Evolutionary conservation across 352 stramenopile species (phyloP), one percentile per base, ranked within the genome.

Genomic region (Pythium grandisporangium): DNA sequence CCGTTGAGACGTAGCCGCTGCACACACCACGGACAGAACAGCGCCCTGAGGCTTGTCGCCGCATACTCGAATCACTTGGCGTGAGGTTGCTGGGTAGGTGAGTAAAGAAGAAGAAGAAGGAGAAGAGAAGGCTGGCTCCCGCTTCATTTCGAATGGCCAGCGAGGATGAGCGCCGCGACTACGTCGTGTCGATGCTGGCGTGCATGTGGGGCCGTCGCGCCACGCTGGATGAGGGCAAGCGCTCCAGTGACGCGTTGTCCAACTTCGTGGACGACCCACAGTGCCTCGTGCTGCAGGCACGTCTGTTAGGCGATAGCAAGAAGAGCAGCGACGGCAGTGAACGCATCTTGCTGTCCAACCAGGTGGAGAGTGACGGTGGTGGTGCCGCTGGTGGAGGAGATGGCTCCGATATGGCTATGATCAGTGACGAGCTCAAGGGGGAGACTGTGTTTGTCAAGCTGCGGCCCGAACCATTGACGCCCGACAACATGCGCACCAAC

Each of bases 211-310:
- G 73, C 0, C 66, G 53, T 3, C 51, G 60, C 10, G 51, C 70
- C 14, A 53, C 53, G 13, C 16, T 88, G n/a, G 58, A 53, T 16
- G 43, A 47, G 3, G 52, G 55, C 23, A 73, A 82, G 22, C 22
- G 37, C 16, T 70, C 62, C 0, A 53, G 84, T 8, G 56, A 70
- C 5, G 78, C 78, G 7, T 35, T 92, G 26, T 63, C 43, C 7
- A 46, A 55, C 26, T 93, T 93, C 49, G 56, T 93, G 1, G 76
- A 93, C 30, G 74, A 91, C 20, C 53, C 71, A 7, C 72, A 68
- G 30, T 86, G 70, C 36, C 53, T 40, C 2, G 58, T 87, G 34
- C 51, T 93, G 1, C 59, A 83, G 19, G 80, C 75, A 19, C 58
- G 60, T 13, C 63, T 83, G 2, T 34, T 58, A 1, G 21, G 43